Base-by-base conservation (phyloP, 192 early-diverging fungal species). In the Coemansia asiatica region DNA sequence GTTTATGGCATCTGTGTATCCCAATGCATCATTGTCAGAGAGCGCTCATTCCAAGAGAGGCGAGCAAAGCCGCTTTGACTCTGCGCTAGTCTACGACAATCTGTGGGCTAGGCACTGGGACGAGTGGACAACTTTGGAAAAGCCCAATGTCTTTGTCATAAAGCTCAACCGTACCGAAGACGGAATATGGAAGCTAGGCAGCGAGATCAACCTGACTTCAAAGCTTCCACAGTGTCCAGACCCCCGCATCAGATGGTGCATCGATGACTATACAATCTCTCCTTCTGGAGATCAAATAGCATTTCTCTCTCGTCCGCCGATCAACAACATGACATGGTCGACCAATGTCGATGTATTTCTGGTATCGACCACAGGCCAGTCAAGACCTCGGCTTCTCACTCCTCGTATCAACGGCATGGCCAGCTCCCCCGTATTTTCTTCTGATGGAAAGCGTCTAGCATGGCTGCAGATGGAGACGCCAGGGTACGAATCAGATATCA, bases 21-120 rank as follows among this genome's bases (percentile, higher is more conserved):
- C 71, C 1, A 68, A 65, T 26, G 26, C 76, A 2, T 70, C 85
- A 7, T 63, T 90, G 54, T 76, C 72, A 56, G 84, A 63, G n/a
- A 80, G 76, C 47, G 82, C 68, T 60, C 64, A 69, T 49, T 71
- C 67, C 56, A 85, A 78, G 46, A 67, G 65, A 28, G 61, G 75
- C 29, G 72, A 67, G 16, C 68, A 67, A 25, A 61, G 33, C 18
- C 58, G 74, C n/a, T 75, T 68, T 23, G 85, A 89, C 55, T 83
- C 87, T 6, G 89, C 83, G 19, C 38, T 83, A 22, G 86, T 79
- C 12, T 90, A 76, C 68, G 87, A 90, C 61, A 68, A 86, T 16
- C 75, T 93, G 50, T 90, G 88, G 86, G 86, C 90, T 19, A 83
- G 91, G 26, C 90, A 91, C 68, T 93, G 91, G 91, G 87, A 93